Evolutionary conservation across 2,329 filamentous ascomycete genomes (phyloP).

Genomic region (Truncatella angustata): DNA sequence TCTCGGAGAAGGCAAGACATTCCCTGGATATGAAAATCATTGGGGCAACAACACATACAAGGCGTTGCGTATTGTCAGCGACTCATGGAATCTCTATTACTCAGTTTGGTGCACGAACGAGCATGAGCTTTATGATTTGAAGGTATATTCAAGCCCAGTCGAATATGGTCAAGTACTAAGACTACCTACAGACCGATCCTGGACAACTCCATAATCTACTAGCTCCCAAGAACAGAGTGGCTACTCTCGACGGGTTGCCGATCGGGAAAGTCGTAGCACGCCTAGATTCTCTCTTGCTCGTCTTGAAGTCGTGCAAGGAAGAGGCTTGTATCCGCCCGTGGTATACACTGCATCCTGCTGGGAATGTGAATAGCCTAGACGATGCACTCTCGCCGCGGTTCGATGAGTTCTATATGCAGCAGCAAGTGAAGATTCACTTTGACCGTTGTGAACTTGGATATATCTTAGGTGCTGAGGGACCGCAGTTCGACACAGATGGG

Average conservation of each 20-base stretch:
- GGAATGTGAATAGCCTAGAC: slow-evolving; percentile 46
- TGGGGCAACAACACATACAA: slow-evolving; percentile 42
- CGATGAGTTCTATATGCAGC: slow-evolving; percentile 51
- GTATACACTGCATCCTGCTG: slow-evolving; percentile 53
- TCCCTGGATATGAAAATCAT: background rate
- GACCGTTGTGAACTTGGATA: slow-evolving; percentile 56
- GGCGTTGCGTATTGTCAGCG: slow-evolving; percentile 34
- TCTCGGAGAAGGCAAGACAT: slow-evolving; percentile 14
- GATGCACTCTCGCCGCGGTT: slow-evolving; percentile 48
- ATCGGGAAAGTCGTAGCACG: slow-evolving; percentile 42
- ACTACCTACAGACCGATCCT: too few species aligned
- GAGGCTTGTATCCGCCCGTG: slow-evolving; percentile 54
- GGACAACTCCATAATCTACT: too few species aligned
- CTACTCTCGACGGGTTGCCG: slow-evolving; percentile 31
- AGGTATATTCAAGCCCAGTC: slow-evolving; percentile 42
- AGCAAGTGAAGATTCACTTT: slow-evolving; percentile 49
- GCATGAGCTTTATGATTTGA: slow-evolving; percentile 63
- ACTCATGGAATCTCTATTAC: slow-evolving; percentile 7
- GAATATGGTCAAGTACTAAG: too few species aligned
- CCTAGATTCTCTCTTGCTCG: slow-evolving; percentile 57
- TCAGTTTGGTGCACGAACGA: slow-evolving; percentile 68
- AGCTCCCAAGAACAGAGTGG: slow-evolving; percentile 29
- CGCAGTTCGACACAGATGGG: slow-evolving; percentile 9
- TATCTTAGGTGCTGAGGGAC: slow-evolving; percentile 52
- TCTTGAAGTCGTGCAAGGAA: slow-evolving; percentile 60